Percentiles rank a stretch among this genome's conserved stretches.
Conservation (phyloP, 345 rosid species). For the Populus pruinosa region DNA sequence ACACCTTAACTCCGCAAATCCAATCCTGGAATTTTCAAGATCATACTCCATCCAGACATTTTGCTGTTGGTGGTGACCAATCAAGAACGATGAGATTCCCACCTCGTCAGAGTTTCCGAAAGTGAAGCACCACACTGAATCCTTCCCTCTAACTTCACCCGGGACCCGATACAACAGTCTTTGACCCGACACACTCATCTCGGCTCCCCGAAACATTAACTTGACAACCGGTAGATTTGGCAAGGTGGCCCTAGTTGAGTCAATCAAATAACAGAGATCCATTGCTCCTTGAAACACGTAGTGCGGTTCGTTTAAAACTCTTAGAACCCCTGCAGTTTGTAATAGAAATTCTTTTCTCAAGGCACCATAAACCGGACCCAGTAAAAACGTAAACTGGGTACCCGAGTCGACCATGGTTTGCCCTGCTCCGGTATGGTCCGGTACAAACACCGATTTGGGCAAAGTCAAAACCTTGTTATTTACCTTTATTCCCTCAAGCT, state of each 20-base stretch:
- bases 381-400: conserved; percentile 63
- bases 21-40: conserved; percentile 67
- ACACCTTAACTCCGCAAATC: conserved; percentile 58
- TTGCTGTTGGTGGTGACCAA: conserved; percentile 80
- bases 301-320: conserved; percentile 43
- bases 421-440: conserved; percentile 85
- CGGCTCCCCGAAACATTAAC: conserved; percentile 60
- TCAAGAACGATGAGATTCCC: conserved; percentile 69
- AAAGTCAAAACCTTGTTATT: conserved; percentile 37
- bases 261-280: conserved; percentile 57
- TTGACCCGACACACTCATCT: conserved; percentile 61
- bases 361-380: conserved; percentile 65
- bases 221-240: conserved; percentile 45
- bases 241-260: conserved; percentile 18
- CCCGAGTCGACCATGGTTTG: conserved; percentile 86
- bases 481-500: conserved; percentile 62
- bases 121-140: conserved; percentile 68
- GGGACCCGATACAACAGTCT: conserved; percentile 55
- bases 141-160: conserved; percentile 35
- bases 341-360: conserved; percentile 46
- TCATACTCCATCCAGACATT: conserved; percentile 87
- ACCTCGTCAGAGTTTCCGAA: conserved; percentile 75
- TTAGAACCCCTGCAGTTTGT: conserved; percentile 46
- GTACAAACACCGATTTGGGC: conserved; percentile 50
- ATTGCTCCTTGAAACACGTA: conserved; percentile 76